These are phyloP conservation scores for Senna siamea DNA, from an alignment of 306 rosid genomes.

Conservation along the genomic window DNA sequence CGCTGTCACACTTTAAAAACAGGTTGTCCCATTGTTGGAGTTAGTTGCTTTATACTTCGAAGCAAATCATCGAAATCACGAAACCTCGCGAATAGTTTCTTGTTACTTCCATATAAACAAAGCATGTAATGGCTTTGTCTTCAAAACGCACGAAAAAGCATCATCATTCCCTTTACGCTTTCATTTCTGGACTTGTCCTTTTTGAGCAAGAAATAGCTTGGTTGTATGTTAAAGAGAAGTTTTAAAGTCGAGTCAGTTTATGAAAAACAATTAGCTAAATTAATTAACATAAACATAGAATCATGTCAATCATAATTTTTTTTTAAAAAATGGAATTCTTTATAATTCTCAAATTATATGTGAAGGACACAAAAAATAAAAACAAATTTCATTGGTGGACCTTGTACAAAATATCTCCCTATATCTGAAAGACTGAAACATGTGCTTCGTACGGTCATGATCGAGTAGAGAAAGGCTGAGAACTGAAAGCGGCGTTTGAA, in stretches of 20 bases:
- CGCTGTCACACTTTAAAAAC: background rate
- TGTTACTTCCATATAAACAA: constrained; percentile 57
- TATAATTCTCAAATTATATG: too few relatives aligned
- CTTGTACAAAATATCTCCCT: too few relatives aligned
- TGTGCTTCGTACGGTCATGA: background rate
- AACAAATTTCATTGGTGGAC: too few relatives aligned
- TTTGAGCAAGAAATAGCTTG: background rate
- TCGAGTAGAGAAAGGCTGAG: background rate
- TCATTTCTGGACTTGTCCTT: constrained; percentile 10
- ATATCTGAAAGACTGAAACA: too few relatives aligned
- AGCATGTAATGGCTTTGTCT: constrained; percentile 36
- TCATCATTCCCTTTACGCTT: constrained; percentile 30
- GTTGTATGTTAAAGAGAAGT: too few relatives aligned
- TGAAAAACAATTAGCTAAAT: too few relatives aligned
- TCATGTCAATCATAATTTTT: too few relatives aligned
- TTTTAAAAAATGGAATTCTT: too few relatives aligned
- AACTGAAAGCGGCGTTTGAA: background rate
- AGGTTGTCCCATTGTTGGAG: constrained; percentile 17
- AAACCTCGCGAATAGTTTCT: constrained; percentile 1
- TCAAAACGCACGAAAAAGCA: constrained; percentile 19
- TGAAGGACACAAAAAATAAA: too few relatives aligned
- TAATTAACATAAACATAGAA: too few relatives aligned
- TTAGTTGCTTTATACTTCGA: constrained; percentile 34
- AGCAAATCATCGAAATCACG: constrained; percentile 39
- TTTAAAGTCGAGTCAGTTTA: too few relatives aligned